Evolutionary conservation across 2,329 filamentous ascomycete species (phyloP).

Genomic region (Rutstroemia sp.): DNA sequence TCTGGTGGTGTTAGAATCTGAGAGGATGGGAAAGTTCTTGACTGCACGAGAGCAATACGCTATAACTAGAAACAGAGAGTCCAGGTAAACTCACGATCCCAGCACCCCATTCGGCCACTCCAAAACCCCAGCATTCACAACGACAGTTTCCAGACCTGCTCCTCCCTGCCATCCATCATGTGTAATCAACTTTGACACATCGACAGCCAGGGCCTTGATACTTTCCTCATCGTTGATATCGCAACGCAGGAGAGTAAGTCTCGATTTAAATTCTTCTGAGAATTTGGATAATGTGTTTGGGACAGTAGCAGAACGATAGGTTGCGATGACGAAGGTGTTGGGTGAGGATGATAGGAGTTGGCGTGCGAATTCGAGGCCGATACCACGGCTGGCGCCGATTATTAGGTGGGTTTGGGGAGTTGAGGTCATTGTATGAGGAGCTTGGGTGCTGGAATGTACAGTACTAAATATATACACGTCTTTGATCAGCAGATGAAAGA

Average conservation of each 20-base stretch:
- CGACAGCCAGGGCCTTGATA: slow-evolving; percentile 39
- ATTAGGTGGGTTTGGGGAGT: slow-evolving; percentile 28
- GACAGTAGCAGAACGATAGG: slow-evolving; percentile 29
- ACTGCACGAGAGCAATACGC: background rate
- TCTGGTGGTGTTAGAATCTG: slow-evolving; percentile 25
- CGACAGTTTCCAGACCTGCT: background rate
- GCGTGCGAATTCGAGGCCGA: slow-evolving; percentile 37
- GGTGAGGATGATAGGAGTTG: slow-evolving; percentile 32
- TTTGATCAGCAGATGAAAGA: too few species aligned
- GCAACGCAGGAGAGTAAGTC: slow-evolving; percentile 32
- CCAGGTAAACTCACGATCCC: background rate
- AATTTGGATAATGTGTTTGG: background rate
- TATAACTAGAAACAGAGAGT: background rate
- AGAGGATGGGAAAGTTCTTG: too few species aligned
- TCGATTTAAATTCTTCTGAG: background rate
- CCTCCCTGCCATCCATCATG: background rate
- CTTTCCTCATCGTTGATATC: slow-evolving; percentile 46
- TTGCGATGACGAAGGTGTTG: slow-evolving; percentile 37
- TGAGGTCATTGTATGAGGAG: background rate
- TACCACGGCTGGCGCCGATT: slow-evolving; percentile 38
- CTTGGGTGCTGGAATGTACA: background rate
- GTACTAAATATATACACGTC: too few species aligned
- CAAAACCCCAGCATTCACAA: slow-evolving; percentile 1
- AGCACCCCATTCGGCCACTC: background rate
- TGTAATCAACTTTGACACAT: slow-evolving; percentile 34